These are phyloP conservation scores for Leavenworthia alabamica DNA, from an alignment of 345 rosid genomes.

Conservation along the genomic window DNA sequence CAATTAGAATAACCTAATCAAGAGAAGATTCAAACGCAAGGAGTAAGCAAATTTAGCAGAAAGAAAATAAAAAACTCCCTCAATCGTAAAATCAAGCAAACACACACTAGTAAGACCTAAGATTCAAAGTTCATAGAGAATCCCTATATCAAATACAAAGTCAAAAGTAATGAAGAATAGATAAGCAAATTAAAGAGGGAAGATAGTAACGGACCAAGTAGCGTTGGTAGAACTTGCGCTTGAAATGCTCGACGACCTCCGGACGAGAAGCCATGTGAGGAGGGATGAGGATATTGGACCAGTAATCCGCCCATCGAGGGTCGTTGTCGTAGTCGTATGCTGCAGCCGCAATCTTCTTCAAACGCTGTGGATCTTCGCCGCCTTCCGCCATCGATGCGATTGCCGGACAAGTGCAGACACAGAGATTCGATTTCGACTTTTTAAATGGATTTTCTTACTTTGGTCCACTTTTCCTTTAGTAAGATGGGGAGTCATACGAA, in stretches of 20 bases:
- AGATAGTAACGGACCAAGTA: slow-evolving; percentile 44
- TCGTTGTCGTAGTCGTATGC: slow-evolving; percentile 88
- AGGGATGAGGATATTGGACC: slow-evolving; percentile 91
- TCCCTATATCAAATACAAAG: too few relatives aligned
- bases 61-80: too few relatives aligned
- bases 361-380: slow-evolving; percentile 76
- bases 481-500: not conserved
- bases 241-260: slow-evolving; percentile 79
- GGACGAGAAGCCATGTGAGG: slow-evolving; percentile 84
- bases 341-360: slow-evolving; percentile 75
- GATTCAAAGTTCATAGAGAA: too few relatives aligned
- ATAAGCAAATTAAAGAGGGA: too few relatives aligned
- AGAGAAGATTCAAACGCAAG: too few relatives aligned
- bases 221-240: slow-evolving; percentile 97
- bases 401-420: too few relatives aligned
- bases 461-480: not conserved
- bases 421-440: slow-evolving; percentile 13
- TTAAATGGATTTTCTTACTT: not conserved
- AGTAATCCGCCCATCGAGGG: slow-evolving; percentile 79
- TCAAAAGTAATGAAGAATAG: too few relatives aligned
- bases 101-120: too few relatives aligned
- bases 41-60: too few relatives aligned
- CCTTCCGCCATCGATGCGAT: slow-evolving; percentile 66
- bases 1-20: too few relatives aligned
- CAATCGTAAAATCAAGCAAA: too few relatives aligned